phyloP scores from a whole-genome alignment of 257 asterid genomes.

The Solanum sparsipilum region DNA sequence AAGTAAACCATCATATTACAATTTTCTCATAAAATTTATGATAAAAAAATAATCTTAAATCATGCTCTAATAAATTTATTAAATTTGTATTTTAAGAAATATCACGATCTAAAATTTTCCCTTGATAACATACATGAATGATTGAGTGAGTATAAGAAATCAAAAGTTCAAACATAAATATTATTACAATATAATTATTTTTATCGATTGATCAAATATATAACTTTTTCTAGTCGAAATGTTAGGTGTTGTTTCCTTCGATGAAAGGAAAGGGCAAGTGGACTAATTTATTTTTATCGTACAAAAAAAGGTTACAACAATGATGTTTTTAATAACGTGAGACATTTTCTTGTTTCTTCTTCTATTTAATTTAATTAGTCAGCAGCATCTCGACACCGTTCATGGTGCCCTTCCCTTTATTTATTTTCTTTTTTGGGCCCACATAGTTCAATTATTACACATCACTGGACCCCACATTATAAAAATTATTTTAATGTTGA shows the following conservation, averaged over 20 bases:
- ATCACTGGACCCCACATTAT: neutral
- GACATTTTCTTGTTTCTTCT: neutral
- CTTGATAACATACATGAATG: too few relatives aligned
- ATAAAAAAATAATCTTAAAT: neutral
- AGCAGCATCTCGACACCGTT: slow-evolving; percentile 10
- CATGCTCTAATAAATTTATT: neutral
- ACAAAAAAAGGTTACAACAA: neutral
- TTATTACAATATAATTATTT: neutral
- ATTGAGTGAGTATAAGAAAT: neutral
- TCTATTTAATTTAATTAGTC: neutral
- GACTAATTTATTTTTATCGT: neutral
- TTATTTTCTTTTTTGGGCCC: neutral
- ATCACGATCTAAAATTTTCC: neutral
- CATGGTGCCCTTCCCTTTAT: neutral
- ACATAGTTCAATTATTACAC: neutral
- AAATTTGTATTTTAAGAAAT: rapidly evolving
- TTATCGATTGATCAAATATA: neutral
- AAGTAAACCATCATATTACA: neutral
- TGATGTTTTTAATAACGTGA: neutral
- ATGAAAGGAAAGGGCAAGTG: neutral
- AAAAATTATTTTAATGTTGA: neutral
- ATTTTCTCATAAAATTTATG: too few relatives aligned
- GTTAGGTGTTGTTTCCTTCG: neutral
- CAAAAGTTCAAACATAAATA: rapidly evolving
- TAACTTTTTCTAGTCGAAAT: neutral